Percentiles rank a stretch among this genome's conserved stretches.
These are phyloP conservation scores for Pseudocercospora fijiensis DNA, from an alignment of 2,329 filamentous ascomycete species.

Conservation along the genomic window DNA sequence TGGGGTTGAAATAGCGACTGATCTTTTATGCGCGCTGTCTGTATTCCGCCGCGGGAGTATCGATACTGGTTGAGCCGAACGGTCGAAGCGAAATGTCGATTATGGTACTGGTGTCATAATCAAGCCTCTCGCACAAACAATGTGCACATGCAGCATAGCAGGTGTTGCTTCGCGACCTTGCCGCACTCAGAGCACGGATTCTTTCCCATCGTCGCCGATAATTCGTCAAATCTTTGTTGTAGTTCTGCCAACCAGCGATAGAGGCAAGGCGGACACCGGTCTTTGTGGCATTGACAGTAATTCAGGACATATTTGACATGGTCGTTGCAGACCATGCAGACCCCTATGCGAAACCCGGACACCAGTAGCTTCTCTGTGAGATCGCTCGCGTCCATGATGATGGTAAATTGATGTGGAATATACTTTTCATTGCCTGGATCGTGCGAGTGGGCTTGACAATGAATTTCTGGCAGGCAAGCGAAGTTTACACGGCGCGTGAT, in stretches of 20 bases:
- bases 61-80: not conserved
- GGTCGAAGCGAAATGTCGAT: not conserved
- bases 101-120: not conserved
- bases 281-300: not conserved
- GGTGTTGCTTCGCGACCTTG: not conserved
- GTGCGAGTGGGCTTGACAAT: not conserved
- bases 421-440: not conserved
- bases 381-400: not conserved
- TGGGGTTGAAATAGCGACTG: not conserved
- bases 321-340: not conserved
- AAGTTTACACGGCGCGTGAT: not conserved
- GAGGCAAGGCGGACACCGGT: not conserved
- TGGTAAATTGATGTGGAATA: not conserved
- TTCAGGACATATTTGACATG: not conserved
- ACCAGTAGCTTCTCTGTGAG: not conserved
- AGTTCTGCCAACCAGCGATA: not conserved
- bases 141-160: not conserved
- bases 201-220: not conserved
- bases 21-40: no score
- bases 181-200: not conserved
- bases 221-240: not conserved
- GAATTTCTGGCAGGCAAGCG: not conserved
- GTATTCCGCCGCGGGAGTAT: not conserved
- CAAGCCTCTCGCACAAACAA: not conserved
- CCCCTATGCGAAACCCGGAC: not conserved